Evolutionary conservation across 345 rosid genomes (phyloP), one percentile per base, ranked within the genome.

Genomic region (Melastoma malabathricum): DNA sequence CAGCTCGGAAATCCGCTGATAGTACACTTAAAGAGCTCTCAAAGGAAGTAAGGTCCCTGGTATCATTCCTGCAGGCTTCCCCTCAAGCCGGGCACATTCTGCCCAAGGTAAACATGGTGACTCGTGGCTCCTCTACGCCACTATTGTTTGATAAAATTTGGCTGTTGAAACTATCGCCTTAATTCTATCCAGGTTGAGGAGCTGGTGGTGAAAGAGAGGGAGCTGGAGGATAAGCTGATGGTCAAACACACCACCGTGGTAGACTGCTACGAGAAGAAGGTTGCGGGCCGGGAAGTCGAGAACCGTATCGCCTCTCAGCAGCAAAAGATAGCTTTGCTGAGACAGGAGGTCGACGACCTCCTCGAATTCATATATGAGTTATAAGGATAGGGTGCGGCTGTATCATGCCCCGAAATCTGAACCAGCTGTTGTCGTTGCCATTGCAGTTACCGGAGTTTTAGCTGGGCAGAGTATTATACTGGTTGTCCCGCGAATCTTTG

Each of bases 341-440:
- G 83, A 75, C 90, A 79, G 70, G 99, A 92, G 57, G 75, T 92
- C 10, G 95, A 84, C 22, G 87, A 84, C 65, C 84, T 87, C 62
- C 74, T 82, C 16, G 97, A 87, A 15, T 70, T 77, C 67, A 71
- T 87, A 10, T 87, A 79, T 46, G 95, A 83, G 72, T 79, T 88
- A 66, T 78, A 61, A 67, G 12, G 12, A 34, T 34, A 34, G 41
- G 9, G 12, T 6, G 41, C 41, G 12, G 41, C 12, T 12, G 2
- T 34, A 34, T 34, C 41, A 9, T 34, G 41, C 41, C 41, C 41
- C 12, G 41, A 12, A 34, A 7, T 2, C 41, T 34, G 9, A 8
- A 34, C 12, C 0, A 34, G 12, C 9, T 2, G 12, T 6, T 22
- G 25, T 34, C 12, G 12, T 6, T 22, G 25, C 25, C 0, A 12